Percentiles rank a stretch among this genome's conserved stretches.
Evolutionary conservation across 2,329 filamentous ascomycete species (phyloP).

Genomic region (Paraconiothyrium brasiliense): DNA sequence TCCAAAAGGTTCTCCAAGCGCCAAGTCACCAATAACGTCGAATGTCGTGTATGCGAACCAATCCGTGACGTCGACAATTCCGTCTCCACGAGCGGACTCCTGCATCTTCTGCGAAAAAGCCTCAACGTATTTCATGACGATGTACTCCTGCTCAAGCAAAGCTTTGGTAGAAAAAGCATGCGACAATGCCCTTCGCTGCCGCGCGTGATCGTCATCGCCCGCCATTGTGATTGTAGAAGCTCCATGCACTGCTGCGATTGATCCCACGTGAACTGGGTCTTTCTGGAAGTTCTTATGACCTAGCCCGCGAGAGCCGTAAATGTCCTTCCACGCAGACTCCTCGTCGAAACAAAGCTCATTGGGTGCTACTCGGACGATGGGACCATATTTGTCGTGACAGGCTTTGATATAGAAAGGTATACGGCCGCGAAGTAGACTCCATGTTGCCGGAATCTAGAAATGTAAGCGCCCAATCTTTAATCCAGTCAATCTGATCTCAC

Average conservation of each 20-base stretch:
- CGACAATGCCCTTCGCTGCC: conserved; percentile 36
- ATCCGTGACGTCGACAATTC: conserved; percentile 25
- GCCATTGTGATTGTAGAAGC: conserved; percentile 19
- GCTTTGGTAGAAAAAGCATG: conserved; percentile 49
- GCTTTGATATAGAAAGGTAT: conserved; percentile 29
- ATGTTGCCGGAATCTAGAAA: conserved; percentile 30
- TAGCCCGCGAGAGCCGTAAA: conserved; percentile 29
- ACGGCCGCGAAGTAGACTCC: conserved; percentile 25
- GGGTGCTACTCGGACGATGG: conserved; percentile 32
- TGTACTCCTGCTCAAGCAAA: conserved; percentile 50
- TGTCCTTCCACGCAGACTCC: conserved; percentile 33
- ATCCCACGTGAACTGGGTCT: conserved; percentile 27
- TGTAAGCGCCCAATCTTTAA: not conserved
- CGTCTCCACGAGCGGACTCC: conserved; percentile 1
- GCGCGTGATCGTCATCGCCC: conserved; percentile 13
- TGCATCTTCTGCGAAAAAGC: conserved; percentile 5
- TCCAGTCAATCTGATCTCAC: not conserved
- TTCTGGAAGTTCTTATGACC: conserved; percentile 31
- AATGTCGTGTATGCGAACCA: conserved; percentile 32
- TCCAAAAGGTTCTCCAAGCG: conserved; percentile 59
- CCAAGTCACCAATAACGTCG: conserved; percentile 54
- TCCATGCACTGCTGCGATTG: conserved; percentile 27
- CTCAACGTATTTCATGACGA: conserved; percentile 32
- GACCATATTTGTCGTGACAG: conserved; percentile 47
- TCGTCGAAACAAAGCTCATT: conserved; percentile 34